These are phyloP conservation scores for Mortierella sp. DNA, from an alignment of 371 early-diverging fungal species.

Conservation along the genomic window DNA sequence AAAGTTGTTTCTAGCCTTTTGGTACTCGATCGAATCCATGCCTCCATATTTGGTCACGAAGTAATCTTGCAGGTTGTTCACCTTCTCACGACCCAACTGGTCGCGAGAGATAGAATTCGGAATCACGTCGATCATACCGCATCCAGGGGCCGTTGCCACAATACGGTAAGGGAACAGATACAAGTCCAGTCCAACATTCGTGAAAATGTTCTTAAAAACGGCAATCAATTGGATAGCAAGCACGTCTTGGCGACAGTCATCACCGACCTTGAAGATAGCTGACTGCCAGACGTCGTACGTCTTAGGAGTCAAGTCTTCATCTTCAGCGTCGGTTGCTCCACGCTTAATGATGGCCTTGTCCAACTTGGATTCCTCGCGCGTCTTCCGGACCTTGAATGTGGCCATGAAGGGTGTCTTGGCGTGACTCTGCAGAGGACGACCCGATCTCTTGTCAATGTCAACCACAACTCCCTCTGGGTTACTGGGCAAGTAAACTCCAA, in stretches of 20 bases:
- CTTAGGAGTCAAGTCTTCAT: conserved; percentile 27
- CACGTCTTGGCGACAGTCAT: conserved; percentile 98
- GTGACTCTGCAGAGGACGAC: conserved; percentile 95
- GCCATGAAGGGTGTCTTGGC: conserved; percentile 99
- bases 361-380: conserved; percentile 55
- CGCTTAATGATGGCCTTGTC: conserved; percentile 57
- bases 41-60: conserved; percentile 93
- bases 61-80: conserved; percentile 94
- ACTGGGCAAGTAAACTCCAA: conserved; percentile 97
- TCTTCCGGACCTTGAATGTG: conserved; percentile 87
- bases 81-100: conserved; percentile 97
- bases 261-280: conserved; percentile 98
- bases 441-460: conserved; percentile 93
- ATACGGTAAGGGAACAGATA: conserved; percentile 97
- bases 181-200: conserved; percentile 87
- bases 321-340: conserved; percentile 26
- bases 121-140: conserved; percentile 98
- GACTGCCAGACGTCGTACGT: conserved; percentile 69
- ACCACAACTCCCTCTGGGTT: conserved; percentile 94
- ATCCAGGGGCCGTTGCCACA: conserved; percentile 97
- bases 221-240: conserved; percentile 97
- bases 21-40: conserved; percentile 85
- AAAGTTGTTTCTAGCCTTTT: conserved; percentile 92
- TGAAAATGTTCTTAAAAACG: conserved; percentile 96
- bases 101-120: conserved; percentile 96